A percentile compares a stretch with the other conserved stretches of the same genome.
These are phyloP conservation scores for Schizochytrium sp. DNA, from an alignment of 108 stramenopile species.

Conservation along the genomic window DNA sequence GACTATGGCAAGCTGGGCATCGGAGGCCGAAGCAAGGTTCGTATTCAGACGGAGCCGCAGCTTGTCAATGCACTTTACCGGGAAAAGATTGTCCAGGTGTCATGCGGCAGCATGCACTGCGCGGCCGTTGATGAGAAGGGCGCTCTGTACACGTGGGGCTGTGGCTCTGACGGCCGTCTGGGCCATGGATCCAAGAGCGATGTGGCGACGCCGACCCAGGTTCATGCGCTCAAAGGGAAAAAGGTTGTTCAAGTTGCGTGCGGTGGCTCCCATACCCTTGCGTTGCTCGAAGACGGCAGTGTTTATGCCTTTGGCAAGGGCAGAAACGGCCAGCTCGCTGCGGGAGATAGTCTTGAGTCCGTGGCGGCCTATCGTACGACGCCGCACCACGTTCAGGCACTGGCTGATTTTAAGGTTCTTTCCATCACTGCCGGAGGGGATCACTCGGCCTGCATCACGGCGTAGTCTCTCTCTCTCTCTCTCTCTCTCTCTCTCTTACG, in stretches of 20 bases:
- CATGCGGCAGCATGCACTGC: background rate
- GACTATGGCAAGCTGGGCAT: constrained; percentile 6
- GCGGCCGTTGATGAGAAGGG: background rate
- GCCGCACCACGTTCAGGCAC: background rate
- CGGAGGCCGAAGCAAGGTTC: background rate
- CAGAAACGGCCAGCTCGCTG: constrained; percentile 26
- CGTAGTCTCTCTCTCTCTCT: background rate
- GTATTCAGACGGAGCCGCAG: background rate
- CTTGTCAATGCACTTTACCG: background rate
- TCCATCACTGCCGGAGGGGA: background rate
- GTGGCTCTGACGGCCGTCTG: constrained; percentile 27
- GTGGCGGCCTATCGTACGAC: background rate
- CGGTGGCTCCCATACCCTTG: constrained; percentile 20
- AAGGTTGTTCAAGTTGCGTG: background rate
- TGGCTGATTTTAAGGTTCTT: background rate
- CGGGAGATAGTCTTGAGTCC: constrained; percentile 9
- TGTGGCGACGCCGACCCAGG: background rate
- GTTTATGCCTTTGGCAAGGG: constrained; percentile 33
- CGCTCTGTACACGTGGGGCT: constrained; percentile 20
- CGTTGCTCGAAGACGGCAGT: constrained; percentile 14
- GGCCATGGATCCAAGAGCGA: constrained; percentile 11
- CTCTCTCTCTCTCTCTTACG: background rate
- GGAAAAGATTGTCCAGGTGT: background rate
- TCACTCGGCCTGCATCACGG: background rate
- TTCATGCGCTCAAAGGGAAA: background rate